These are phyloP conservation scores for Fonsecaea nubica DNA, from an alignment of 2,329 filamentous ascomycete species.

Conservation along the genomic window DNA sequence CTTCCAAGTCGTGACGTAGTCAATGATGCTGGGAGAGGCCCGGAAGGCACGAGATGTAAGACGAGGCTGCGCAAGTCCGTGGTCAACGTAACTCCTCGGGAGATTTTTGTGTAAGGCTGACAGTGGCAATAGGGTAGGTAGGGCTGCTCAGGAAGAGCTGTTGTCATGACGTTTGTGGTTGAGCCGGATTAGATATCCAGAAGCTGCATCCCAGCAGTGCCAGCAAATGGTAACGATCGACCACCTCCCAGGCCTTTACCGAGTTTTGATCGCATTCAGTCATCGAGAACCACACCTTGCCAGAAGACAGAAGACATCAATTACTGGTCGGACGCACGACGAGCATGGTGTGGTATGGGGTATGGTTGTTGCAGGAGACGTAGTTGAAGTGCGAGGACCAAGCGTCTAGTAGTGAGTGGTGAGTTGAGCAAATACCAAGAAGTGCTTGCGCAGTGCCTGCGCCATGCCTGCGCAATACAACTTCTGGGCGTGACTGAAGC, in stretches of 20 bases:
- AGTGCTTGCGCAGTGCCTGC: background rate
- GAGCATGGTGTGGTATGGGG: background rate
- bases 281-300: background rate
- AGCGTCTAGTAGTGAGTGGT: too few relatives aligned
- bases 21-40: conserved; percentile 17
- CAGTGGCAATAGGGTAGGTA: background rate
- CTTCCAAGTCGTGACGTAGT: conserved; percentile 14
- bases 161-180: background rate
- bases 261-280: background rate
- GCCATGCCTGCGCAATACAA: too few relatives aligned
- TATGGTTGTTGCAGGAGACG: background rate
- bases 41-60: conserved; percentile 7
- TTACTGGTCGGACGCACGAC: background rate
- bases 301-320: background rate
- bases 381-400: too few relatives aligned
- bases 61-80: conserved; percentile 4
- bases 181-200: background rate
- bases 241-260: background rate
- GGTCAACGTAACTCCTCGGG: background rate
- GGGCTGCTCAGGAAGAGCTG: background rate
- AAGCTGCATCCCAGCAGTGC: background rate
- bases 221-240: background rate
- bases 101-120: background rate
- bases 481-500: background rate
- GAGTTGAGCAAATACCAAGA: background rate